Conservation (phyloP, 2,329 filamentous ascomycete genomes). For the Lecanicillium sp. region DNA sequence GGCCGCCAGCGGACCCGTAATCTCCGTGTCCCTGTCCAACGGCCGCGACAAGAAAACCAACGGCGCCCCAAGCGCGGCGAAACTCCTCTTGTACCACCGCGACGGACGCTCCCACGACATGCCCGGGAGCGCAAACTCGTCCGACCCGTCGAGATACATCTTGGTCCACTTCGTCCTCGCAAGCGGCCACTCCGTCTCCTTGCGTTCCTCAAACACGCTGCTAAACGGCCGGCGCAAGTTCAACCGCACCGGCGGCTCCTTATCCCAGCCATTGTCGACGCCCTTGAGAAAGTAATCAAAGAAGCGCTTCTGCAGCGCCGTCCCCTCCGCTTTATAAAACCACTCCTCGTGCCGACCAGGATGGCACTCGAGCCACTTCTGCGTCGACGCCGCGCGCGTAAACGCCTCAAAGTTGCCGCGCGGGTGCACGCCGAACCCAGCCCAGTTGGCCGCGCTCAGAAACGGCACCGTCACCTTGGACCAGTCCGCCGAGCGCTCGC, state of each 20-base stretch:
- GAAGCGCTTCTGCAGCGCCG: conserved; percentile 60
- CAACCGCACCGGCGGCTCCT: too few species aligned
- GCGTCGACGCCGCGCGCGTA: conserved; percentile 52
- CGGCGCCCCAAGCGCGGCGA: too few species aligned
- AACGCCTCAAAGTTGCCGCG: conserved; percentile 63
- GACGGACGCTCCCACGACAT: too few species aligned
- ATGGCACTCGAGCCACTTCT: conserved; percentile 64
- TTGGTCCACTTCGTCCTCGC: conserved; percentile 55
- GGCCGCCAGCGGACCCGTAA: conserved; percentile 60
- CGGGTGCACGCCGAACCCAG: conserved; percentile 61
- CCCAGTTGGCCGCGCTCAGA: conserved; percentile 63
- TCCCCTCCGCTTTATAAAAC: conserved; percentile 64
- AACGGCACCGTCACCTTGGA: conserved; percentile 58
- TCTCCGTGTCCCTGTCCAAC: conserved; percentile 57
- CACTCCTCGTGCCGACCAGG: conserved; percentile 64
- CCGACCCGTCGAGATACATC: too few species aligned
- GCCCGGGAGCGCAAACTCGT: too few species aligned
- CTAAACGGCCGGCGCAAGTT: too few species aligned
- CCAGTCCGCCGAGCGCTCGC: conserved; percentile 57
- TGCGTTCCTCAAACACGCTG: conserved; percentile 49
- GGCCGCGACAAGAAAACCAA: conserved; percentile 50
- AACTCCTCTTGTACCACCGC: too few species aligned
- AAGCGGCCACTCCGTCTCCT: conserved; percentile 60
- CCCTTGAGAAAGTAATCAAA: conserved; percentile 64
- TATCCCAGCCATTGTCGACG: too few species aligned